Conservation (phyloP, 2,329 filamentous ascomycete genomes). For the Penicillium sp. region DNA sequence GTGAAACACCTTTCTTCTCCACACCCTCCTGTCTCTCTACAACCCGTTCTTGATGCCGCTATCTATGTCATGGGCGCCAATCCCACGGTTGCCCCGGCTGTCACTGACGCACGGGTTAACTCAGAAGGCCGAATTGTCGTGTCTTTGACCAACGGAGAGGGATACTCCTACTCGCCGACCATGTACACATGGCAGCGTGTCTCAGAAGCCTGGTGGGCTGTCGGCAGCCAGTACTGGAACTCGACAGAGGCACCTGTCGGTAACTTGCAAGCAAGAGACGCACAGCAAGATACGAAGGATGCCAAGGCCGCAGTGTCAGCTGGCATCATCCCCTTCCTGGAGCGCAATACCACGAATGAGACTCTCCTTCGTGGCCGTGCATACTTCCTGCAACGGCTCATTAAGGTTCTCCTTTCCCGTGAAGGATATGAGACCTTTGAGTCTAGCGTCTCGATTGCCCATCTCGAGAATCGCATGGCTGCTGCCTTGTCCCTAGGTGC, state of each 20-base stretch:
- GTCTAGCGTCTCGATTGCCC: conserved; percentile 85
- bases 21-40: conserved; percentile 86
- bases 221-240: conserved; percentile 98
- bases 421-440: conserved; percentile 94
- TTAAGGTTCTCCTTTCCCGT: conserved; percentile 82
- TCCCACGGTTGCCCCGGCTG: conserved; percentile 74
- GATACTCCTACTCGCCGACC: conserved; percentile 80
- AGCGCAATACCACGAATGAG: conserved; percentile 92
- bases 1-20: conserved; percentile 78
- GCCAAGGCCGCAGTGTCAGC: conserved; percentile 68
- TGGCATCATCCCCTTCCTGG: conserved; percentile 88
- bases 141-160: conserved; percentile 92
- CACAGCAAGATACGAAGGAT: conserved; percentile 56
- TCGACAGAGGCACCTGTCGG: conserved; percentile 88
- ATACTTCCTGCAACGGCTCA: conserved; percentile 84
- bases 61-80: conserved; percentile 76
- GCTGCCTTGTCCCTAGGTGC: conserved; percentile 82
- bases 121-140: conserved; percentile 82
- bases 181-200: conserved; percentile 93
- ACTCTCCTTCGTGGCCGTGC: conserved; percentile 88
- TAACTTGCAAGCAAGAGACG: conserved; percentile 71
- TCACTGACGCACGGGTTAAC: conserved; percentile 90
- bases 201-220: conserved; percentile 98
- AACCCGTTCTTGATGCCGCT: conserved; percentile 84
- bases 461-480: conserved; percentile 91